Conservation (phyloP, 495 filamentous ascomycete genomes). For the Neurospora sp. region DNA sequence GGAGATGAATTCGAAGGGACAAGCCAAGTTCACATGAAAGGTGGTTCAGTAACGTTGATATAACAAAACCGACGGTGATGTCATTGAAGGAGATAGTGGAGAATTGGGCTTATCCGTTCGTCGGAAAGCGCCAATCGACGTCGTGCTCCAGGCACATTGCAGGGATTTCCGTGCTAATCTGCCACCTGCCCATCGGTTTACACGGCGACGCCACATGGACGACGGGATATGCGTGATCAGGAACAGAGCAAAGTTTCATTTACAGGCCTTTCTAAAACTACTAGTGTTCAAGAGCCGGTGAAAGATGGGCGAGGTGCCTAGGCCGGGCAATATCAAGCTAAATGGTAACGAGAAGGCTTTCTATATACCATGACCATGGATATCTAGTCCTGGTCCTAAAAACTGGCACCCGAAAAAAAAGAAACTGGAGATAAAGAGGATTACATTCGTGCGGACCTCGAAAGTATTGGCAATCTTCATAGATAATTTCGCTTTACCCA, state of each 20-base stretch:
- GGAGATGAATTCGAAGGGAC: not conserved
- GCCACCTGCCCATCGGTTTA: not conserved
- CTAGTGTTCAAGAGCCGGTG: not conserved
- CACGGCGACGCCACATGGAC: not conserved
- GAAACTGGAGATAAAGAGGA: not conserved
- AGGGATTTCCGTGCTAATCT: not conserved
- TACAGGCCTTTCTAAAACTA: not conserved
- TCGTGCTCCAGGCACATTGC: not conserved
- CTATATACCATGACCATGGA: too few relatives aligned
- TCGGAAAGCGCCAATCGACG: not conserved
- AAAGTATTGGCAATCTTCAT: not conserved
- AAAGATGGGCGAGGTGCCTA: not conserved
- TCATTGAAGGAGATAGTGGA: slow-evolving; percentile 1
- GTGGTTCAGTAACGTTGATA: not conserved
- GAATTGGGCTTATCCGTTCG: not conserved
- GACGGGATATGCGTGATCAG: not conserved
- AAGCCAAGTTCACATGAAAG: not conserved
- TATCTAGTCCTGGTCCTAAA: too few relatives aligned
- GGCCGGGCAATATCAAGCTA: not conserved
- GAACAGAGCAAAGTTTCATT: not conserved
- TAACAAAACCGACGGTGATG: slow-evolving; percentile 1
- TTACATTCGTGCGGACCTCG: not conserved
- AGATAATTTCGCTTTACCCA: not conserved
- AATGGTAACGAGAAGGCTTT: not conserved
- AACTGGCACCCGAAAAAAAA: not conserved